These are phyloP conservation scores for Boletus pseudopeckii DNA, from an alignment of 768 basidiomycete species.

Conservation along the genomic window DNA sequence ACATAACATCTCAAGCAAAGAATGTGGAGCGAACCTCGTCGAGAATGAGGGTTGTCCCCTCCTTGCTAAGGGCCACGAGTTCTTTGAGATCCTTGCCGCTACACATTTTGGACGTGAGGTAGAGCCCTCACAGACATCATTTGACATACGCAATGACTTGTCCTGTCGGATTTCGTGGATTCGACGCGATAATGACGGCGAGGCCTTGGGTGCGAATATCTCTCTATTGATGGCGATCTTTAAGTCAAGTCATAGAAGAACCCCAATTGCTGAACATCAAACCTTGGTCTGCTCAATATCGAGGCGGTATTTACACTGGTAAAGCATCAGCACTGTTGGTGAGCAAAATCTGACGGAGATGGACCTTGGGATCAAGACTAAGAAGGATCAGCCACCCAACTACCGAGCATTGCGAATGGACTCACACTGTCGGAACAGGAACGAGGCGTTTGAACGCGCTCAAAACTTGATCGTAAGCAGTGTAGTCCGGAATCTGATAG, in stretches of 20 bases:
- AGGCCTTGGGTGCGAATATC: slow-evolving; percentile 83
- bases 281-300: slow-evolving; percentile 80
- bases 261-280: slow-evolving; percentile 7
- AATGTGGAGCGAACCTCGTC: slow-evolving; percentile 60
- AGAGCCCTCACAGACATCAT: neutral
- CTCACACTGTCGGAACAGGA: slow-evolving; percentile 85
- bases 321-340: slow-evolving; percentile 2
- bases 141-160: slow-evolving; percentile 64
- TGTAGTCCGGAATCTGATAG: slow-evolving; percentile 91
- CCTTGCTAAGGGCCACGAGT: slow-evolving; percentile 67
- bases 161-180: slow-evolving; percentile 97
- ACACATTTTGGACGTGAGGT: slow-evolving; percentile 6
- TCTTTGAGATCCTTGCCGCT: slow-evolving; percentile 80
- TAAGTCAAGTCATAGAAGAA: slow-evolving; percentile 1
- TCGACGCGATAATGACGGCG: slow-evolving; percentile 82
- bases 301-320: slow-evolving; percentile 63
- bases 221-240: slow-evolving; percentile 38
- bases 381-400: slow-evolving; percentile 1
- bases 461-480: slow-evolving; percentile 80
- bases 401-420: slow-evolving; percentile 5
- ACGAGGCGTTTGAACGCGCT: slow-evolving; percentile 86
- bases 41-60: slow-evolving; percentile 80
- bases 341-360: slow-evolving; percentile 1
- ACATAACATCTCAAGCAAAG: neutral
- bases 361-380: slow-evolving; percentile 47